Evolutionary conservation across 169 alveolate species (phyloP).

Genomic region (Plasmodium billcollinsi): DNA sequence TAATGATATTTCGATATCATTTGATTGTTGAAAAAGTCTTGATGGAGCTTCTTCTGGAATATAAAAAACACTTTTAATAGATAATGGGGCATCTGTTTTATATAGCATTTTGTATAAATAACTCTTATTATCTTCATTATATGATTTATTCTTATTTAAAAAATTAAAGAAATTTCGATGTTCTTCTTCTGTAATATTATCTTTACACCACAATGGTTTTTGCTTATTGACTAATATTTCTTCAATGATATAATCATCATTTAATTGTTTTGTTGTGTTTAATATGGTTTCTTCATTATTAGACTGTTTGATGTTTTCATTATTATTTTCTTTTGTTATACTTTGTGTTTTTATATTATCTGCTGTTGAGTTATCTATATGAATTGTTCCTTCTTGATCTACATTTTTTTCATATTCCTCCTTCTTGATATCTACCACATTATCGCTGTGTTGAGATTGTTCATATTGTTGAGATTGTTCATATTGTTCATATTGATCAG

Average conservation of each 20-base stretch:
- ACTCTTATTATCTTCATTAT: conserved; percentile 77
- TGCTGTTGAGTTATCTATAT: not conserved
- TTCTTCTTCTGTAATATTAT: conserved; percentile 93
- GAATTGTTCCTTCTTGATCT: not conserved
- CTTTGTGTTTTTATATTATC: not conserved
- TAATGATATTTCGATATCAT: conserved; percentile 91
- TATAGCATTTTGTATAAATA: conserved; percentile 90
- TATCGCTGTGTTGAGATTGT: too few species aligned
- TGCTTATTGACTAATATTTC: conserved; percentile 87
- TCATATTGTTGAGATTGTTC: not conserved
- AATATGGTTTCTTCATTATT: conserved; percentile 68
- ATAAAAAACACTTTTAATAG: conserved; percentile 92
- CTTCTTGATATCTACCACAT: too few species aligned
- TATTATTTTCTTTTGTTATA: not conserved
- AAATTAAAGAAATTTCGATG: conserved; percentile 92
- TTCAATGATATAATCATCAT: conserved; percentile 82
- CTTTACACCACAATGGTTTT: conserved; percentile 91
- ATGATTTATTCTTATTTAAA: conserved; percentile 77
- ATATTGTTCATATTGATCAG: not conserved
- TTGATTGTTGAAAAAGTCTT: conserved; percentile 88
- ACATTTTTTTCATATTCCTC: not conserved
- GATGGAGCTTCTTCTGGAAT: conserved; percentile 94
- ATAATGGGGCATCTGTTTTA: conserved; percentile 95
- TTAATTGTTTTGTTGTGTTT: conserved; percentile 80
- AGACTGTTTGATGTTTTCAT: not conserved